Base-by-base conservation (phyloP, 1,284 basidiomycete genomes). In the Pisolithus thermaeus region DNA sequence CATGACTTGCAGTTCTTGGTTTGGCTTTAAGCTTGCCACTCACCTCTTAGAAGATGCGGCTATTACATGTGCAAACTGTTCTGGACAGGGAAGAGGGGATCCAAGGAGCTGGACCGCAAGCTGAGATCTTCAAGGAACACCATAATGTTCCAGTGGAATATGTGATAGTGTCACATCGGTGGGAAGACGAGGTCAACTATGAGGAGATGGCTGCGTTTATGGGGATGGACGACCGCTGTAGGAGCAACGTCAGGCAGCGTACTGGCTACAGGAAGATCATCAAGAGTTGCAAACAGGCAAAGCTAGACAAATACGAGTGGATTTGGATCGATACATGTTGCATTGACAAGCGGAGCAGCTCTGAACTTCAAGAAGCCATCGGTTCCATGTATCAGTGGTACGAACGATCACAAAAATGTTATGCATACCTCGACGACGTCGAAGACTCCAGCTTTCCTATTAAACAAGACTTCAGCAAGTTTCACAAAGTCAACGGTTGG, bases 341-440 rank as follows among this genome's bases (percentile, higher is more conserved):
- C 32, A 35, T 35, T 14, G 12, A 35, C 32, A 14, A 14, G 12
- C 12, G 12, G 32, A 35, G 12, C 32, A 2, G 12, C 1, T 12
- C 12, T 35, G 32, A 35, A 12, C 6, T 14, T 4, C 4, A 11
- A 35, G 12, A 14, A 12, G 32, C 32, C 32, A 35, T 35, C 32
- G 14, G 14, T 35, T 35, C 32, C 32, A 35, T 35, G 32, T 35
- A 35, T 35, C 32, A 14, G 32, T 35, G 32, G 32, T 51, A 51
- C 52, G 18, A 38, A 9, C 39, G 40, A 4, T 39, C 52, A 7
- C 11, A 51, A 7, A 28, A 38, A 20, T 53, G 52, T 25, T 46
- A 46, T 32, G 43, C 52, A 18, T 51, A 51, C 28, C 43, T 51
- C 4, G 12, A 39, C 16, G 48, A 41, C 18, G 42, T 50, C 12